Percentiles rank a stretch among this genome's conserved stretches.
Conservation (phyloP, 441 rosid species). For the Breynia disticha region DNA sequence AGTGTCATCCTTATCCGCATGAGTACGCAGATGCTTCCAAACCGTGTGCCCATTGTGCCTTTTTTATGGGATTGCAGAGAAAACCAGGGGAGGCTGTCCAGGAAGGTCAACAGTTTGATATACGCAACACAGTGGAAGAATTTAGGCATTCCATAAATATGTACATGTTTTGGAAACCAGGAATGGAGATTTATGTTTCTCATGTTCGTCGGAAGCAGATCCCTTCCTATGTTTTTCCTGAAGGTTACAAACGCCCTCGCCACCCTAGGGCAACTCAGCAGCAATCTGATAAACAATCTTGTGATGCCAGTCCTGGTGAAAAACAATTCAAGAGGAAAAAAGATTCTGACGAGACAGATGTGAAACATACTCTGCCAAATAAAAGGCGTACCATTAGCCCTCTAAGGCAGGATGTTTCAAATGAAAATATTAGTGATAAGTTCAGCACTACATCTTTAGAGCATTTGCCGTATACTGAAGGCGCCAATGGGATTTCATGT, state of each 20-base stretch:
- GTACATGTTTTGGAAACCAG: conserved; percentile 61
- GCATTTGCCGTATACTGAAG: conserved; percentile 9
- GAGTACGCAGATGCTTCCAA: conserved; percentile 38
- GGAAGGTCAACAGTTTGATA: conserved; percentile 68
- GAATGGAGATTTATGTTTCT: conserved; percentile 61
- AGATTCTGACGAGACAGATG: conserved; percentile 18
- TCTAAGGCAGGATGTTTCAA: conserved; percentile 20
- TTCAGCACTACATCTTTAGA: conserved; percentile 6
- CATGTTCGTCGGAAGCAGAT: conserved; percentile 57
- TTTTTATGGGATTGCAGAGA: conserved; percentile 64
- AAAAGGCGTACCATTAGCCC: conserved; percentile 30
- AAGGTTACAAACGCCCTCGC: conserved; percentile 32
- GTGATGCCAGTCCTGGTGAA: conserved; percentile 20
- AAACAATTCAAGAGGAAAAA: conserved; percentile 40
- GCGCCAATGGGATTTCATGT: neutral
- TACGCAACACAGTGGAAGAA: conserved; percentile 52
- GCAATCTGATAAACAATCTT: conserved; percentile 19
- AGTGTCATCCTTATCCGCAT: conserved; percentile 61
- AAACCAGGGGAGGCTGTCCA: conserved; percentile 44
- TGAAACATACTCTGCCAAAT: conserved; percentile 14
- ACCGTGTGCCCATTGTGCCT: conserved; percentile 41
- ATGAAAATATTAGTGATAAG: conserved; percentile 20
- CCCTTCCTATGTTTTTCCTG: conserved; percentile 47
- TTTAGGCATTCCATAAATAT: conserved; percentile 36
- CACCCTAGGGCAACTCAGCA: conserved; percentile 23